Percentiles rank a stretch among this genome's conserved stretches.
Conservation (phyloP, 2,329 filamentous ascomycete genomes). For the Fusarium zealandicum region DNA sequence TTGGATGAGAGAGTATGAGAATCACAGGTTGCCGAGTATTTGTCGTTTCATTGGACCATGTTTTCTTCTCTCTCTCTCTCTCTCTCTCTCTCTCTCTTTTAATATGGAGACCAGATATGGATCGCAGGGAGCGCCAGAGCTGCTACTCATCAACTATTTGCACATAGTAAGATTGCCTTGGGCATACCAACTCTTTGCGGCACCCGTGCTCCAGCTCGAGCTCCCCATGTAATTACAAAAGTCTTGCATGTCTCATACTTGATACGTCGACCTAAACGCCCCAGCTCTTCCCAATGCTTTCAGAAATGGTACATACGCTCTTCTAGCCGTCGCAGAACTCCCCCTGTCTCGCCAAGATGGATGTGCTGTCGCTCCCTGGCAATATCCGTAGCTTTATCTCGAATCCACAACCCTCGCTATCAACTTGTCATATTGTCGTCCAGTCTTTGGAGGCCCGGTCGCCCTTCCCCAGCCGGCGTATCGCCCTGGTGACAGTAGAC, state of each 20-base stretch:
- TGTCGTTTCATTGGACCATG: constrained; percentile 15
- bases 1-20: background rate
- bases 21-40: background rate
- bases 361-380: constrained; percentile 23
- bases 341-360: background rate
- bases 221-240: constrained; percentile 7
- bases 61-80: background rate
- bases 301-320: constrained; percentile 22
- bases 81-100: too few relatives aligned
- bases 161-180: constrained; percentile 15
- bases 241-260: constrained; percentile 29
- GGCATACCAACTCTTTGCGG: background rate
- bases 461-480: background rate
- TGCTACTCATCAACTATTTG: constrained; percentile 26
- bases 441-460: background rate
- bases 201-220: constrained; percentile 16
- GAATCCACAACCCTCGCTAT: background rate
- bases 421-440: too few relatives aligned
- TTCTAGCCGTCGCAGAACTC: constrained; percentile 15
- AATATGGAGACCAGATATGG: too few relatives aligned
- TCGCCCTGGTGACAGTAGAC: background rate
- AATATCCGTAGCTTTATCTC: constrained; percentile 7
- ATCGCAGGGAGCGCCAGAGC: too few relatives aligned
- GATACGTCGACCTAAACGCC: constrained; percentile 26
- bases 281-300: constrained; percentile 28